Evolutionary conservation across 805 yeast genomes (phyloP), one percentile per base, ranked within the genome.

Genomic region (Kuraishia piskuri): DNA sequence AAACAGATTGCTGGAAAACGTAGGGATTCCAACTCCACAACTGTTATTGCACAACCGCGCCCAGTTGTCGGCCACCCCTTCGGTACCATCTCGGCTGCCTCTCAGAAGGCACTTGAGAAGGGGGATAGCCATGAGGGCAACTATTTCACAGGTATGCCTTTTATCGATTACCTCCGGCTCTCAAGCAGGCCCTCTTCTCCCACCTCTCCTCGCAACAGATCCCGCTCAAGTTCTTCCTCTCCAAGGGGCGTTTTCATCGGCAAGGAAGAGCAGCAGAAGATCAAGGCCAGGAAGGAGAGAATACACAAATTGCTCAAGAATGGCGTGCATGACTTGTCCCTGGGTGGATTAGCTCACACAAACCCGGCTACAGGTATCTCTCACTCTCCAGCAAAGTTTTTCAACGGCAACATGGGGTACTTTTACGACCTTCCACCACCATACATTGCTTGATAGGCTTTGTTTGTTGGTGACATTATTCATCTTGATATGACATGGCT

Each of bases 291-390:
- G 22, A 46, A 31, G 26, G 50, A 46, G 26, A 51, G 46, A 17
- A 23, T 51, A 24, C 36, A 47, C 23, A 22, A 23, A 20, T 37
- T 51, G 22, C 50, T 51, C 46, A 47, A 51, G 26, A 31, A 51
- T 24, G 53, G 49, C 22, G 48, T 22, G 9, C 19, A 22, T 17
- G 53, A 51, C 21, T 31, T 46, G 26, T 23, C 22, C 22, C 44
- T 19, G n/a, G 40, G 40, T 12, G 40, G 40, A 5, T 3, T 31
- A 8, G 9, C 40, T 14, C 49, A 23, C 49, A n/a, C 20, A 14
- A n/a, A 14, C 17, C n/a, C 40, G 3, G 40, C 40, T n/a, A 31
- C 40, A 12, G 40, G 40, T 31, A 31, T 31, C 20, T 26, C 49
- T 47, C 36, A 26, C 2, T 47, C 49, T 22, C 49, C 49, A 23